Conservation (phyloP, 169 alveolate species). For the Cryptosporidium ubiquitum region DNA sequence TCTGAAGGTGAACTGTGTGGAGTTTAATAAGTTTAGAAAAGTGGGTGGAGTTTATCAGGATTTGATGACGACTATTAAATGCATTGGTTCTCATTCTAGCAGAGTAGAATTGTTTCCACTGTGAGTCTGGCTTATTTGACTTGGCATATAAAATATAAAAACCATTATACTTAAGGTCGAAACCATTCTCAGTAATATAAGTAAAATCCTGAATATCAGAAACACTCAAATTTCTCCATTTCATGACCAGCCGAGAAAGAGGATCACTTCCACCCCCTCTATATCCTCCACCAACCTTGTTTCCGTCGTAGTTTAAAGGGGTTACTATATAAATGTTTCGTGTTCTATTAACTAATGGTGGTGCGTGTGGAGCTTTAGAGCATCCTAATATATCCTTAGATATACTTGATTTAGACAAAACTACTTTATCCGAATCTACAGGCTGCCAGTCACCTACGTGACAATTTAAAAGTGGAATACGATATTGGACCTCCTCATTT, state of each 20-base stretch:
- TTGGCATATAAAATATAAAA: constrained; percentile 51
- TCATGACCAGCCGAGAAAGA: constrained; percentile 27
- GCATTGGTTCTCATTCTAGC: constrained; percentile 73
- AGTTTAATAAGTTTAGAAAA: constrained; percentile 25
- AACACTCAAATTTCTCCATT: constrained; percentile 46
- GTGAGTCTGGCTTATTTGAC: constrained; percentile 9
- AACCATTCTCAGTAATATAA: constrained; percentile 29
- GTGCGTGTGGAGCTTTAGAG: constrained; percentile 23
- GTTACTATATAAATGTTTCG: constrained; percentile 44
- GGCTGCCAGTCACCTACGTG: constrained; percentile 74
- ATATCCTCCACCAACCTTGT: constrained; percentile 69
- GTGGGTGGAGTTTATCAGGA: constrained; percentile 44
- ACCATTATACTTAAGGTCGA: constrained; percentile 44
- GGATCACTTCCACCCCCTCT: constrained; percentile 70
- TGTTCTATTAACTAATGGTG: constrained; percentile 48
- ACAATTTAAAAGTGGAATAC: constrained; percentile 34
- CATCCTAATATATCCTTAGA: constrained; percentile 12
- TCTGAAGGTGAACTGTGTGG: constrained; percentile 50
- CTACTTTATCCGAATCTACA: constrained; percentile 30
- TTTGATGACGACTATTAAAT: constrained; percentile 29
- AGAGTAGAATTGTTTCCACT: constrained; percentile 60
- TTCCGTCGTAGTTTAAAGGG: constrained; percentile 71
- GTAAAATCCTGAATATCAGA: constrained; percentile 32
- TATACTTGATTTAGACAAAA: constrained; percentile 6
- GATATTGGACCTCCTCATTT: constrained; percentile 15